phyloP scores from a whole-genome alignment of 371 early-diverging fungal genomes.

The Chytridium lagenaria region DNA sequence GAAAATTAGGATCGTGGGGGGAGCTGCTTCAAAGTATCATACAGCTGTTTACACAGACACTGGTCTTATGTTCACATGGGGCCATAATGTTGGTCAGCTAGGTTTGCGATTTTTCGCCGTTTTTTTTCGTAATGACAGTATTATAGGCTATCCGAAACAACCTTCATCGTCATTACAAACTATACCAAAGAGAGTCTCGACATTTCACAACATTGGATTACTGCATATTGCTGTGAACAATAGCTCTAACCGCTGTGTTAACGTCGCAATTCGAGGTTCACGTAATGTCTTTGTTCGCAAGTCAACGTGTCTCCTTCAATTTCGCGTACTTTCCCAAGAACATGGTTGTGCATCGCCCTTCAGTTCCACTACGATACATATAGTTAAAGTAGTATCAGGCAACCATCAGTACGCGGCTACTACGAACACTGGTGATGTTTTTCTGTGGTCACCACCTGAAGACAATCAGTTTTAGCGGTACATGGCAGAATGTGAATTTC shows the following conservation, averaged over 20 bases:
- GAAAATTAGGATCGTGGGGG: slow-evolving; percentile 63
- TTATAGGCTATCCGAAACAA: slow-evolving; percentile 35
- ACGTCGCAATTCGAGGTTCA: slow-evolving; percentile 41
- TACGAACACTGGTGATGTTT: slow-evolving; percentile 46
- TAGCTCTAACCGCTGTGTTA: slow-evolving; percentile 50
- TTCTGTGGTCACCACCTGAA: slow-evolving; percentile 52
- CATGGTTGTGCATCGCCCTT: slow-evolving; percentile 18
- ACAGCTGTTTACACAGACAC: slow-evolving; percentile 65
- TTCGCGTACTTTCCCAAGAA: slow-evolving; percentile 25
- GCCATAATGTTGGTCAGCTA: slow-evolving; percentile 78
- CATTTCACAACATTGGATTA: slow-evolving; percentile 40
- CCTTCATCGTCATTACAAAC: slow-evolving; percentile 32
- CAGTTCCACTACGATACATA: slow-evolving; percentile 2
- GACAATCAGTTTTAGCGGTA: slow-evolving; percentile 22
- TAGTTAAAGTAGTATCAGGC: slow-evolving; percentile 45
- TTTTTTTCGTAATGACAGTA: background rate
- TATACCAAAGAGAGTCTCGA: slow-evolving; percentile 49
- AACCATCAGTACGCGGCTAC: slow-evolving; percentile 48
- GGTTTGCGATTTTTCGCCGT: slow-evolving; percentile 50
- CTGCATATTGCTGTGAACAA: slow-evolving; percentile 46
- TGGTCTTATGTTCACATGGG: slow-evolving; percentile 74
- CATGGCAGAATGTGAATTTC: slow-evolving; percentile 45
- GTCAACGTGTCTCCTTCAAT: slow-evolving; percentile 33
- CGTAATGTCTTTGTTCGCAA: slow-evolving; percentile 38
- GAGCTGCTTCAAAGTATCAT: slow-evolving; percentile 75